Percentiles rank a stretch among this genome's conserved stretches.
Evolutionary conservation across 2,329 filamentous ascomycete species (phyloP).

Genomic region (Aspergillus sp.): DNA sequence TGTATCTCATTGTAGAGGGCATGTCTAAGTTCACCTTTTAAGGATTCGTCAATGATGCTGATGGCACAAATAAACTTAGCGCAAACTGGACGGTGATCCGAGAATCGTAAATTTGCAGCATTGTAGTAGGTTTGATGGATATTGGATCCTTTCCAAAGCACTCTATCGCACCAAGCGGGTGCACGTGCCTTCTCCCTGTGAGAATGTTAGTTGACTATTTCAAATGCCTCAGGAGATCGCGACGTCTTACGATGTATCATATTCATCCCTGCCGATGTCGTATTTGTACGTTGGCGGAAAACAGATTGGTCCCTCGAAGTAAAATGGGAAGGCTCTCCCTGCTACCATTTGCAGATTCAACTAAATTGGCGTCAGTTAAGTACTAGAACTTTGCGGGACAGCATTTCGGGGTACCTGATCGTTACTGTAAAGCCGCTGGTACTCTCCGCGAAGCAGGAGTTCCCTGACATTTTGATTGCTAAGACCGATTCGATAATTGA

Average conservation of each 20-base stretch:
- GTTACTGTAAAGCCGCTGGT: constrained; percentile 77
- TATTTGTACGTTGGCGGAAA: constrained; percentile 96
- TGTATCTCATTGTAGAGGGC: constrained; percentile 65
- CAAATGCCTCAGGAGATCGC: not conserved
- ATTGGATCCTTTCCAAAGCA: constrained; percentile 76
- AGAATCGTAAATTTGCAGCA: constrained; percentile 74
- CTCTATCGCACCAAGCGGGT: constrained; percentile 93
- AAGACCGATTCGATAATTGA: constrained; percentile 94
- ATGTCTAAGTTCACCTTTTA: constrained; percentile 63
- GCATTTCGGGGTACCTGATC: constrained; percentile 56
- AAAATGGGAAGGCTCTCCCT: constrained; percentile 80
- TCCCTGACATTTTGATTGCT: constrained; percentile 67
- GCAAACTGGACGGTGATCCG: constrained; percentile 93
- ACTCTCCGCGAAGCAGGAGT: constrained; percentile 62
- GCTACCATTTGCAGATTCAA: constrained; percentile 95
- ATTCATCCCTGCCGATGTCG: constrained; percentile 76
- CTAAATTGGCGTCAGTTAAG: constrained; percentile 29
- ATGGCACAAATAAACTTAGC: constrained; percentile 79
- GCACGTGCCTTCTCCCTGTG: constrained; percentile 80
- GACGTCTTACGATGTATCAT: constrained; percentile 73
- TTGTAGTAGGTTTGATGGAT: constrained; percentile 77
- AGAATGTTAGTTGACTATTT: constrained; percentile 22
- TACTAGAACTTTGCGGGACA: too few relatives aligned
- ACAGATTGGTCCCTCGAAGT: constrained; percentile 78
- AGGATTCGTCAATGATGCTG: constrained; percentile 66